A percentile compares a stretch with the other conserved stretches of the same genome.
Evolutionary conservation across 345 rosid species (phyloP).

Genomic region (Lepidium africanum): DNA sequence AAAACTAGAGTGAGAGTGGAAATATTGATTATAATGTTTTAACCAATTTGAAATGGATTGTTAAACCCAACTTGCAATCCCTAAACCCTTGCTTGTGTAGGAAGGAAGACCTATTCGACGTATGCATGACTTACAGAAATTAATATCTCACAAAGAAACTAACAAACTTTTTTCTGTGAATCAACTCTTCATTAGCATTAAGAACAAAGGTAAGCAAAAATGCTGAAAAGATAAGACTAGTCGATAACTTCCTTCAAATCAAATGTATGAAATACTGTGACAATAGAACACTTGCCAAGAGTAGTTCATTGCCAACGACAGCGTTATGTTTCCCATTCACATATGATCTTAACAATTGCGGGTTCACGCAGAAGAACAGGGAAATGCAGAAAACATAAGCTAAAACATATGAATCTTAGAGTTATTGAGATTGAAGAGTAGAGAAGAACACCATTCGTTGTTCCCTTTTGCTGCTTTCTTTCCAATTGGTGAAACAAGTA

Average conservation of each 20-base stretch:
- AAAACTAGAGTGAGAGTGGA: no score
- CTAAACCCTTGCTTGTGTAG: no score
- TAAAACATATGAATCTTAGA: constrained; percentile 14
- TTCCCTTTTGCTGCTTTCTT: neutral
- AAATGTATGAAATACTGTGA: constrained; percentile 3
- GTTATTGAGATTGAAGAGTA: constrained; percentile 8
- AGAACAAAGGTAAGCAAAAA: no score
- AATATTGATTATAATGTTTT: no score
- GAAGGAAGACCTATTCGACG: no score
- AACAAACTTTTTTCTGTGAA: no score
- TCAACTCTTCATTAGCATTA: no score
- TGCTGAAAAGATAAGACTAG: no score
- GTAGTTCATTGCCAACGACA: constrained; percentile 7
- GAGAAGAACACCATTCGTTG: constrained; percentile 5
- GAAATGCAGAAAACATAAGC: constrained; percentile 10
- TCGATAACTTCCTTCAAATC: constrained; percentile 12
- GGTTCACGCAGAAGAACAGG: constrained; percentile 6
- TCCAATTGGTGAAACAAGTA: neutral
- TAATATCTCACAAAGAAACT: no score
- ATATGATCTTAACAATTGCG: constrained; percentile 4
- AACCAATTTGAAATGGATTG: no score
- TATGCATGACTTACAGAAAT: no score
- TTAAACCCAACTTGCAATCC: no score
- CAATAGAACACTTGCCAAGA: constrained; percentile 11
- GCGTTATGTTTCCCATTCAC: constrained; percentile 17